Percentiles rank a stretch among this genome's conserved stretches.
Evolutionary conservation across 2,329 filamentous ascomycete genomes (phyloP).

Genomic region (Paradendryphiella salina): DNA sequence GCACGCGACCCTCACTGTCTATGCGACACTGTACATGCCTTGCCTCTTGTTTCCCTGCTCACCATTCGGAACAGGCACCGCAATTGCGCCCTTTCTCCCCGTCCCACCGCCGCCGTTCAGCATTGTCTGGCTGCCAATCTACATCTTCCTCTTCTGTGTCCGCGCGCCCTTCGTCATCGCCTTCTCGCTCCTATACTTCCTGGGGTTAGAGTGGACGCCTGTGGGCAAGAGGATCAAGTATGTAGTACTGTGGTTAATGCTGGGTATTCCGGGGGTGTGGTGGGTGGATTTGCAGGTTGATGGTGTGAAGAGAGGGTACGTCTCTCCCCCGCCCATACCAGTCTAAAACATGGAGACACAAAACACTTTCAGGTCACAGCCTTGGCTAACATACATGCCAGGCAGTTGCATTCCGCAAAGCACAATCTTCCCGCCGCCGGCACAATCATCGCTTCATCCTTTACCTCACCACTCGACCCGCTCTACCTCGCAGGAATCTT

Average conservation of each 20-base stretch:
- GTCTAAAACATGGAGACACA: neutral
- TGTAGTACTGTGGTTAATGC: constrained; percentile 80
- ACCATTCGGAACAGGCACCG: constrained; percentile 67
- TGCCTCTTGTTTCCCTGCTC: constrained; percentile 6
- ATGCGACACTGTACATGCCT: neutral
- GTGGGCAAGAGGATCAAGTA: constrained; percentile 72
- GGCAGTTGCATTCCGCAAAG: constrained; percentile 28
- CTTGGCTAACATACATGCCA: constrained; percentile 11
- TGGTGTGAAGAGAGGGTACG: constrained; percentile 85
- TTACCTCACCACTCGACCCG: constrained; percentile 89
- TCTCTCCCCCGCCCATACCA: constrained; percentile 1
- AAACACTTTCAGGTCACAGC: neutral
- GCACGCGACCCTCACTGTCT: neutral
- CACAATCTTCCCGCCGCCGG: constrained; percentile 75
- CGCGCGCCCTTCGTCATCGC: constrained; percentile 77
- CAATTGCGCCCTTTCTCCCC: constrained; percentile 94
- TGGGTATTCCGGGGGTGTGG: constrained; percentile 91
- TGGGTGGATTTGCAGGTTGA: constrained; percentile 99
- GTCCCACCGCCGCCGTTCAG: constrained; percentile 66
- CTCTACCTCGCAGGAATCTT: constrained; percentile 95
- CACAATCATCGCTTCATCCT: constrained; percentile 84
- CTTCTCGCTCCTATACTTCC: constrained; percentile 71
- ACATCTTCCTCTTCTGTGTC: constrained; percentile 74
- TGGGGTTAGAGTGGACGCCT: constrained; percentile 80
- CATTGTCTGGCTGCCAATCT: constrained; percentile 64